Percentiles rank a stretch among this genome's conserved stretches.
phyloP scores from a whole-genome alignment of 2,329 filamentous ascomycete genomes.

The Tolypocladium inflatum region DNA sequence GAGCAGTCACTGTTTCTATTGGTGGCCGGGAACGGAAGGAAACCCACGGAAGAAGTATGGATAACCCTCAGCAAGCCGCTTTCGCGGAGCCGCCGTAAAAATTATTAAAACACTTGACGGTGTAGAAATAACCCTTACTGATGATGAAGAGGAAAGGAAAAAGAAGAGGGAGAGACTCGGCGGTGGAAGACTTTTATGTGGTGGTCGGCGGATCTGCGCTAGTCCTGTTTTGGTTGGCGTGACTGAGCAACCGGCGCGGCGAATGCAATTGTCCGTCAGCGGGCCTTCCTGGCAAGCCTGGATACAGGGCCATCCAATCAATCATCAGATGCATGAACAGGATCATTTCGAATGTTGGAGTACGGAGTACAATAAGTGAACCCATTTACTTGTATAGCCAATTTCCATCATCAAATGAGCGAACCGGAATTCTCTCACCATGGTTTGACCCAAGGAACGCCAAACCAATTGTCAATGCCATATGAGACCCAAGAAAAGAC shows the following conservation, averaged over 20 bases:
- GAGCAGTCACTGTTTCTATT: constrained; percentile 33
- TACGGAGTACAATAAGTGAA: too few relatives aligned
- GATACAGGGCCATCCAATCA: background rate
- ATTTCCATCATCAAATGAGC: background rate
- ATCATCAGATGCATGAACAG: background rate
- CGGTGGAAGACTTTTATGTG: constrained; percentile 9
- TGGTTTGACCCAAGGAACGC: background rate
- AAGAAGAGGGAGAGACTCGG: constrained; percentile 5
- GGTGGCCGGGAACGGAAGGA: constrained; percentile 48
- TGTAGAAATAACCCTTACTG: constrained; percentile 37
- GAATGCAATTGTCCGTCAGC: background rate
- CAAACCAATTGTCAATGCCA: background rate
- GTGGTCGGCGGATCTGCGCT: background rate
- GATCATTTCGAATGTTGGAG: too few relatives aligned
- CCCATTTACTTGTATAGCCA: too few relatives aligned
- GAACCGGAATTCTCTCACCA: background rate
- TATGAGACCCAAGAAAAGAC: background rate
- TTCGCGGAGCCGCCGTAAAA: constrained; percentile 39
- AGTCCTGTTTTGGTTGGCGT: background rate
- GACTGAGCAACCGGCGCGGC: background rate
- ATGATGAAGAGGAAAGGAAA: constrained; percentile 30
- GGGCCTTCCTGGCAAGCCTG: too few relatives aligned
- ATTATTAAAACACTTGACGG: constrained; percentile 41
- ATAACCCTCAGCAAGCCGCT: constrained; percentile 47
- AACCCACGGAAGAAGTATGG: constrained; percentile 32